These are phyloP conservation scores for Cairneyella variabilis DNA, from an alignment of 495 filamentous ascomycete species.

Conservation along the genomic window DNA sequence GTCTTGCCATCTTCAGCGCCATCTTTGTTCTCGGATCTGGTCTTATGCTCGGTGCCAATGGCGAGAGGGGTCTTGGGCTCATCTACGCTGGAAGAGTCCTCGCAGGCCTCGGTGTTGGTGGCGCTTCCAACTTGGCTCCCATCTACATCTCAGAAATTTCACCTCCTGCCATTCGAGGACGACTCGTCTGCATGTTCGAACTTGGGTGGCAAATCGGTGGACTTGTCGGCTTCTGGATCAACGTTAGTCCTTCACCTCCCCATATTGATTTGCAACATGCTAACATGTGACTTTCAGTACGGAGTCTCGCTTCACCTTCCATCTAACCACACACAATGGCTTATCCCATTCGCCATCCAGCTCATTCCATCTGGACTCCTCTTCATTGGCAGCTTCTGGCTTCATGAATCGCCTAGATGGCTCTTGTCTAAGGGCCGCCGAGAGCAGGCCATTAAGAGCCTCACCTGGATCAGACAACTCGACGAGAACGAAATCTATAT, in stretches of 20 bases:
- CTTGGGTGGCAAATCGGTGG: slow-evolving; percentile 71
- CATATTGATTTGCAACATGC: slow-evolving; percentile 14
- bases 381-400: slow-evolving; percentile 42
- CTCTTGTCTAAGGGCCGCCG: slow-evolving; percentile 53
- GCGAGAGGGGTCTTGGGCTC: slow-evolving; percentile 52
- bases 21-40: slow-evolving; percentile 63
- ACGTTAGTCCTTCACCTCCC: slow-evolving; percentile 34
- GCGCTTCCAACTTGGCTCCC: slow-evolving; percentile 44
- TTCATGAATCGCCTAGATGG: slow-evolving; percentile 56
- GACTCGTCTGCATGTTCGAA: slow-evolving; percentile 64
- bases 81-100: slow-evolving; percentile 55
- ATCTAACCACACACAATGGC: slow-evolving; percentile 45
- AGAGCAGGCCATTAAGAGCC: slow-evolving; percentile 51
- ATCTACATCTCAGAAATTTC: slow-evolving; percentile 58
- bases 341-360: slow-evolving; percentile 55
- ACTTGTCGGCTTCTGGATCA: slow-evolving; percentile 70
- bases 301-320: slow-evolving; percentile 44
- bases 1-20: slow-evolving; percentile 46
- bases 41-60: slow-evolving; percentile 58
- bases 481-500: slow-evolving; percentile 58
- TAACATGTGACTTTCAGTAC: slow-evolving; percentile 26
- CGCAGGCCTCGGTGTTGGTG: slow-evolving; percentile 50
- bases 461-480: slow-evolving; percentile 63
- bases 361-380: slow-evolving; percentile 51
- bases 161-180: slow-evolving; percentile 50